Conservation (phyloP, 2,329 filamentous ascomycete species). For the Colletotrichum filicis region DNA sequence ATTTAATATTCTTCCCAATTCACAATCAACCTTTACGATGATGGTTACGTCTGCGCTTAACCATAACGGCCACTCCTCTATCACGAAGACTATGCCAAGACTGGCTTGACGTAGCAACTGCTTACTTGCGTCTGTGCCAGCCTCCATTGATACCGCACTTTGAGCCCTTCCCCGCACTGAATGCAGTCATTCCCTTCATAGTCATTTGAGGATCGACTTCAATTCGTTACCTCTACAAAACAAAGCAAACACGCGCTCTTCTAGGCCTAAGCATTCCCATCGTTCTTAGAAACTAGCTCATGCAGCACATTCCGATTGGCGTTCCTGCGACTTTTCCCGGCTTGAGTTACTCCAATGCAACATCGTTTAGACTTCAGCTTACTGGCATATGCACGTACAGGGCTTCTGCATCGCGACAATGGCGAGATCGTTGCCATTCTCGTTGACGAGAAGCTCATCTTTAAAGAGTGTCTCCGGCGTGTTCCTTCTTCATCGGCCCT, state of each 20-base stretch:
- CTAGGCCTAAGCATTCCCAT: not conserved
- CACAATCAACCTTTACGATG: too few species aligned
- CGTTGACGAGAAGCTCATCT: not conserved
- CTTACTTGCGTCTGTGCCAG: too few species aligned
- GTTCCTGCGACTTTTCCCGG: not conserved
- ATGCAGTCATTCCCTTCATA: too few species aligned
- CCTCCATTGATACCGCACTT: too few species aligned
- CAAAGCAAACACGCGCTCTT: not conserved
- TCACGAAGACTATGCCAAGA: too few species aligned
- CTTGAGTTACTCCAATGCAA: conserved; percentile 1
- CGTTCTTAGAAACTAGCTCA: not conserved
- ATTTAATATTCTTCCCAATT: too few species aligned
- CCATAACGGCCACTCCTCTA: too few species aligned
- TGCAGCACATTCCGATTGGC: conserved; percentile 10
- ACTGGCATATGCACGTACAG: conserved; percentile 17
- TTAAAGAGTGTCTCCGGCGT: not conserved
- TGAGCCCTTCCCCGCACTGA: too few species aligned
- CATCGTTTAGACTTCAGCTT: conserved; percentile 9
- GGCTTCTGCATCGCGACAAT: not conserved
- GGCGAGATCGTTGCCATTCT: not conserved
- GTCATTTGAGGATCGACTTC: too few species aligned
- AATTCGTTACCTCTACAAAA: not conserved
- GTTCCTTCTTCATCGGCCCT: too few species aligned
- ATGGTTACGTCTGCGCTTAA: too few species aligned
- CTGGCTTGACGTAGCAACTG: too few species aligned